These are phyloP conservation scores for Ceriops tagal DNA, from an alignment of 345 rosid species.

Conservation along the genomic window DNA sequence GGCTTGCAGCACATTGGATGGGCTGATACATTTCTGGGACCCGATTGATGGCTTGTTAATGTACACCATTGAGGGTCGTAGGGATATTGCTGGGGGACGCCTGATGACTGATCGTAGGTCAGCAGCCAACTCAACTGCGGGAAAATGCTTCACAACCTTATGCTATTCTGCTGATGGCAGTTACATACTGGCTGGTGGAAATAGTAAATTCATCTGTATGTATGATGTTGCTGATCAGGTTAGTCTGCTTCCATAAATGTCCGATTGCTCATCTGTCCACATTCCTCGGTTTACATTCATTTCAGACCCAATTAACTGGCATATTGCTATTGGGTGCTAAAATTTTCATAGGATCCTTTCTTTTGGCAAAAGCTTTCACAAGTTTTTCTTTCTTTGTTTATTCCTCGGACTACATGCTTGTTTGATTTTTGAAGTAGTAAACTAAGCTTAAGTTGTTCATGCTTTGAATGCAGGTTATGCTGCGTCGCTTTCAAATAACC, in stretches of 20 bases:
- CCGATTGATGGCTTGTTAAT: constrained; percentile 77
- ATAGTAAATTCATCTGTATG: constrained; percentile 94
- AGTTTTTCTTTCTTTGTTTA: background rate
- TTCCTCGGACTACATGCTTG: background rate
- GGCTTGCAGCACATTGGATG: constrained; percentile 91
- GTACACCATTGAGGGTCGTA: constrained; percentile 94
- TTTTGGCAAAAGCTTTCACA: background rate
- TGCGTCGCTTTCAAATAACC: constrained; percentile 81
- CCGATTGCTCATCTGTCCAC: too few relatives aligned
- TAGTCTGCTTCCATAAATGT: constrained; percentile 12
- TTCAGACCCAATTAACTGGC: background rate
- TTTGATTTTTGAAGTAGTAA: background rate
- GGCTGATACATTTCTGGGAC: constrained; percentile 96
- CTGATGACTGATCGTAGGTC: constrained; percentile 85
- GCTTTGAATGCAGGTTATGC: constrained; percentile 53
- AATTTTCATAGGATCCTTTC: background rate
- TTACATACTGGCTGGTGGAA: constrained; percentile 89
- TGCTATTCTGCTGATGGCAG: constrained; percentile 97
- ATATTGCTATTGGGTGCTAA: background rate
- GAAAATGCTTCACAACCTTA: constrained; percentile 86
- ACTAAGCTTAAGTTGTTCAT: background rate
- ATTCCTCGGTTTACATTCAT: background rate
- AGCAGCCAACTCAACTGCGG: constrained; percentile 92
- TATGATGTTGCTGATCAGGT: constrained; percentile 98
- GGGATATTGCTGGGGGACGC: constrained; percentile 96